A percentile compares a stretch with the other conserved stretches of the same genome.
These are phyloP conservation scores for Sugiyamaella grinbergsii DNA, from an alignment of 1,139 yeast species.

Conservation along the genomic window DNA sequence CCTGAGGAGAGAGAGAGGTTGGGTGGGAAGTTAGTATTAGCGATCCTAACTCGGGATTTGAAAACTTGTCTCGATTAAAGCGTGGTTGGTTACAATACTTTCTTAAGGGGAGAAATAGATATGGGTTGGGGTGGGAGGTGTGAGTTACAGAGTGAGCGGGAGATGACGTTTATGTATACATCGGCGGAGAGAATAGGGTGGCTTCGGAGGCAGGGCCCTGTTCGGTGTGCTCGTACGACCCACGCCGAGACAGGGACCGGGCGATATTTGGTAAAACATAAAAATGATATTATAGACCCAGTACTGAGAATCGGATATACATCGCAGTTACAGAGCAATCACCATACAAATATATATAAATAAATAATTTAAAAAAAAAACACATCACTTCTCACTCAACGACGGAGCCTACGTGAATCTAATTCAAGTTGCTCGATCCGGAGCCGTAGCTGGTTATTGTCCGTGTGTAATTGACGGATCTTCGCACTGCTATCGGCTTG, in stretches of 20 bases:
- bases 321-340: background rate
- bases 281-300: no score
- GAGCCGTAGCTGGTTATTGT: constrained; percentile 11
- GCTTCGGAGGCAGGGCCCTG: no score
- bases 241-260: no score
- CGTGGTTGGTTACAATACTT: no score
- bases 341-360: background rate
- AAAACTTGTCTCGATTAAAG: no score
- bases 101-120: background rate
- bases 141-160: no score
- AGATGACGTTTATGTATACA: no score
- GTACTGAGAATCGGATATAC: background rate
- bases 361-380: no score
- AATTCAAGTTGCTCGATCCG: constrained; percentile 7
- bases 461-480: constrained; percentile 18
- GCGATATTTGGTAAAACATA: no score
- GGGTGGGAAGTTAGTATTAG: background rate
- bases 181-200: no score
- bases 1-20: background rate
- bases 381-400: no score
- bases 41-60: background rate
- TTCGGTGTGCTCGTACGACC: no score
- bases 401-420: background rate
- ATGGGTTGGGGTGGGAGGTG: background rate
- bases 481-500: constrained; percentile 15